Evolutionary conservation across 257 asterid genomes (phyloP).

Genomic region (Marsdenia floribunda): DNA sequence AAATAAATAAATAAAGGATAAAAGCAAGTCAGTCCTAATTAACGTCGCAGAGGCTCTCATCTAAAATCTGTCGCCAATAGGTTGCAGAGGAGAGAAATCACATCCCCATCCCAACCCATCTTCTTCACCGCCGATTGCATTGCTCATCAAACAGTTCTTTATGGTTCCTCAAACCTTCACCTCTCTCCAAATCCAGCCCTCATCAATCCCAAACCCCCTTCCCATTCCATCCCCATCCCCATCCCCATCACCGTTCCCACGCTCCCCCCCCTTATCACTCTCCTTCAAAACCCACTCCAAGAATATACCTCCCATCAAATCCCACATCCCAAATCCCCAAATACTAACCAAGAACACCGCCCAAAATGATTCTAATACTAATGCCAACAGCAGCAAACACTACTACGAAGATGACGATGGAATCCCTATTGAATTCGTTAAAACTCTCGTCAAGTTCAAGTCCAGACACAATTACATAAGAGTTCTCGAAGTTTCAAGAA

Average conservation of each 20-base stretch:
- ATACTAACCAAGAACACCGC: conserved; percentile 5
- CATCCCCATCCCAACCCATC: too few relatives aligned
- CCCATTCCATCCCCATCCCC: conserved; percentile 10
- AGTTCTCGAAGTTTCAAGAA: conserved; percentile 72
- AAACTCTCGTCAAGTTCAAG: conserved; percentile 71
- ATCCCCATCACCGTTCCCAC: background rate
- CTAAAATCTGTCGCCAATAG: too few relatives aligned
- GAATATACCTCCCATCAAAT: conserved; percentile 18
- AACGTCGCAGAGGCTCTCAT: too few relatives aligned
- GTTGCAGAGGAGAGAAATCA: too few relatives aligned
- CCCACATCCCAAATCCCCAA: conserved; percentile 27
- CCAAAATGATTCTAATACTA: background rate
- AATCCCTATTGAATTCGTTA: conserved; percentile 73
- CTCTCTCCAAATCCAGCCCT: conserved; percentile 15
- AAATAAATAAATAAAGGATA: too few relatives aligned
- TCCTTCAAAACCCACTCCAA: conserved; percentile 17
- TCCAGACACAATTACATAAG: conserved; percentile 77
- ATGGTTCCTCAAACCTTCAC: conserved; percentile 23
- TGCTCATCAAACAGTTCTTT: conserved; percentile 4
- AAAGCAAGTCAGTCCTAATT: too few relatives aligned
- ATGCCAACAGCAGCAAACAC: too few relatives aligned
- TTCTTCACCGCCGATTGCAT: too few relatives aligned
- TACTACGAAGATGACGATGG: conserved; percentile 38
- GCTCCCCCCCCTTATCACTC: conserved; percentile 10
- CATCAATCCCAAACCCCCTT: background rate